Conservation (phyloP, 352 stramenopile genomes). For the Elongisporangium prolatum region DNA sequence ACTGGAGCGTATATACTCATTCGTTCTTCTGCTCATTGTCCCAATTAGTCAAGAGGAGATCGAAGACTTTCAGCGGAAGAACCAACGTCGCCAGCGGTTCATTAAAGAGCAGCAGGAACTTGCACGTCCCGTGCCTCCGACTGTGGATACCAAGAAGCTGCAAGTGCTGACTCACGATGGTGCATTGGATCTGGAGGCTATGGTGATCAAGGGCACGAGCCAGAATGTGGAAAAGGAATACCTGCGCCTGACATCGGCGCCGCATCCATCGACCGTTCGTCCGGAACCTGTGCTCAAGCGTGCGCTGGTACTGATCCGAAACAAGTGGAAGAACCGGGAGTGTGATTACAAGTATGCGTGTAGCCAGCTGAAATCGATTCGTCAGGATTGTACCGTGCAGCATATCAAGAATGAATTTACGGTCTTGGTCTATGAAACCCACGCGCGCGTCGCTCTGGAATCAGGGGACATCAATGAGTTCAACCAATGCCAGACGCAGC, state of each 20-base stretch:
- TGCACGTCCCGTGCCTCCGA: constrained; percentile 55
- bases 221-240: constrained; percentile 97
- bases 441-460: constrained; percentile 95
- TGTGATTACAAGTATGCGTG: constrained; percentile 95
- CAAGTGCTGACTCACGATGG: constrained; percentile 74
- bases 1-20: not conserved
- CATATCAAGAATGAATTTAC: constrained; percentile 97
- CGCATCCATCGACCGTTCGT: constrained; percentile 93
- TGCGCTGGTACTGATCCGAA: constrained; percentile 83
- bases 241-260: constrained; percentile 95
- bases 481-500: constrained; percentile 92
- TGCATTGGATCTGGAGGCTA: constrained; percentile 80
- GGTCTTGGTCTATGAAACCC: constrained; percentile 96
- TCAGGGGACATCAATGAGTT: constrained; percentile 95
- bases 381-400: constrained; percentile 98
- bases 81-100: constrained; percentile 72
- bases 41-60: constrained; percentile 17
- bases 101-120: constrained; percentile 66
- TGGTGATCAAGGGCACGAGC: constrained; percentile 94
- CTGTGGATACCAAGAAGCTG: constrained; percentile 63
- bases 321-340: constrained; percentile 81
- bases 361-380: constrained; percentile 98
- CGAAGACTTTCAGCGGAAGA: constrained; percentile 61
- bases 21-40: not conserved
- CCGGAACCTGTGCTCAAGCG: constrained; percentile 89